Evolutionary conservation across 768 basidiomycete genomes (phyloP), one percentile per base, ranked within the genome.

Genomic region (Pisolithus sp.): DNA sequence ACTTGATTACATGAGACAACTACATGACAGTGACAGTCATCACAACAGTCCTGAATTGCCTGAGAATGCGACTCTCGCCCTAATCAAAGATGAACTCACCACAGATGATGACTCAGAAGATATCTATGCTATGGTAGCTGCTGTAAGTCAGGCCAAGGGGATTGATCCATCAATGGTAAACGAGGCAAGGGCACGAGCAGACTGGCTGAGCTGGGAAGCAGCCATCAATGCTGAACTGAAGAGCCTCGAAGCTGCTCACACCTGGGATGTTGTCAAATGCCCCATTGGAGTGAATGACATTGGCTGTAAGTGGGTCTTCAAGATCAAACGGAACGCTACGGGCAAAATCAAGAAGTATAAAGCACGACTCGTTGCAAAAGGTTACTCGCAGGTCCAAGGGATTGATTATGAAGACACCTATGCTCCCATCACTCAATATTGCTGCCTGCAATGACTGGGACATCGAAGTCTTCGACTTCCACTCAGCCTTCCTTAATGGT

Each of bases 281-380:
- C 73, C 73, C 0, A 23, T 47, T 0, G 67, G 62, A 6, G 48
- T 49, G 9, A 71, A 69, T 17, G 41, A 68, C 23, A 59, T 76
- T 23, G 58, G 64, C 1, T 60, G 57, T 9, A 61, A 66, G 17
- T 77, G 73, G 71, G 73, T 77, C 13, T 78, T 68, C 40, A 49
- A 26, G 30, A 23, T 18, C 13, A 49, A 28, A 47, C 34, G 13
- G 28, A 47, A 21, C 18, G 42, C 37, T 21, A 42, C 57, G 5
- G 74, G 73, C 18, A 48, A 56, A 0, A 57, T 74, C 24, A 48
- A 50, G 0, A 48, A 59, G 1, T 65, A 68, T 62, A 76, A 77
- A 57, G 73, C 68, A 4, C 54, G 69, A 1, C 59, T 76, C 5
- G 73, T 75, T 7, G 71, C 70, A 0, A 60, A 71, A 51, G 69